Evolutionary conservation across 2,329 filamentous ascomycete species (phyloP).

Genomic region (Phoma sp.): DNA sequence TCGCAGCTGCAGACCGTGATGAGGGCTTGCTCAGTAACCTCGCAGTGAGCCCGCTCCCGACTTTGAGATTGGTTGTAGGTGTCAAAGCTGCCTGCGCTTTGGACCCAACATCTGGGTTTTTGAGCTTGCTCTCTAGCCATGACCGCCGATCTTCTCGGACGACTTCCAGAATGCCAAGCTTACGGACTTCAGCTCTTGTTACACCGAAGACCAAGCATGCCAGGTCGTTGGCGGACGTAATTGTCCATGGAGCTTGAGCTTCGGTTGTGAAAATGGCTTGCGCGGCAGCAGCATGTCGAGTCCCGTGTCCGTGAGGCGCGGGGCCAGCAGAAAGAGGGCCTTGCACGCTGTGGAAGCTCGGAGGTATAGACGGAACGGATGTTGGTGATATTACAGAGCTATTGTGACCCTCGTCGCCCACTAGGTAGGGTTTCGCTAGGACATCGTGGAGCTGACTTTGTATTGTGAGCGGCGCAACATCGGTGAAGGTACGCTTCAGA

Average conservation of each 20-base stretch:
- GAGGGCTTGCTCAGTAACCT: constrained; percentile 83
- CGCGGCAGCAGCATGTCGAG: constrained; percentile 85
- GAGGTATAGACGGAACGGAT: constrained; percentile 48
- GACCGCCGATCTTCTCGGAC: constrained; percentile 86
- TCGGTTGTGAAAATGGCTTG: constrained; percentile 99
- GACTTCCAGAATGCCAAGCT: constrained; percentile 92
- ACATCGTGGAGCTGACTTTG: constrained; percentile 86
- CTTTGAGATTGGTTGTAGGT: constrained; percentile 57
- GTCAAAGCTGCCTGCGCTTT: constrained; percentile 46
- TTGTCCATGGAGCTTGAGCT: constrained; percentile 88
- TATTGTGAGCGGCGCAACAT: constrained; percentile 74
- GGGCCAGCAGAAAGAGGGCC: constrained; percentile 47
- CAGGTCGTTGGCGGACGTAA: constrained; percentile 92
- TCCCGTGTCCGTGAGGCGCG: constrained; percentile 79
- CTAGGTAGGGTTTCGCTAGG: constrained; percentile 79
- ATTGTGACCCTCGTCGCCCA: constrained; percentile 55
- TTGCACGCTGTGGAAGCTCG: constrained; percentile 38
- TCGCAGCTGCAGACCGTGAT: constrained; percentile 60
- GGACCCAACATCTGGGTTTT: constrained; percentile 63
- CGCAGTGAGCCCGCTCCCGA: constrained; percentile 86
- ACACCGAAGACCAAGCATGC: constrained; percentile 99
- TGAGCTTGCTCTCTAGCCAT: constrained; percentile 88
- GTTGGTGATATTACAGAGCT: constrained; percentile 55
- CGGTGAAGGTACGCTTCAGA: constrained; percentile 87
- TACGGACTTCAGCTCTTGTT: constrained; percentile 91